Base-by-base conservation (phyloP, 2,329 filamentous ascomycete species). In the Penicillium vulpinum region DNA sequence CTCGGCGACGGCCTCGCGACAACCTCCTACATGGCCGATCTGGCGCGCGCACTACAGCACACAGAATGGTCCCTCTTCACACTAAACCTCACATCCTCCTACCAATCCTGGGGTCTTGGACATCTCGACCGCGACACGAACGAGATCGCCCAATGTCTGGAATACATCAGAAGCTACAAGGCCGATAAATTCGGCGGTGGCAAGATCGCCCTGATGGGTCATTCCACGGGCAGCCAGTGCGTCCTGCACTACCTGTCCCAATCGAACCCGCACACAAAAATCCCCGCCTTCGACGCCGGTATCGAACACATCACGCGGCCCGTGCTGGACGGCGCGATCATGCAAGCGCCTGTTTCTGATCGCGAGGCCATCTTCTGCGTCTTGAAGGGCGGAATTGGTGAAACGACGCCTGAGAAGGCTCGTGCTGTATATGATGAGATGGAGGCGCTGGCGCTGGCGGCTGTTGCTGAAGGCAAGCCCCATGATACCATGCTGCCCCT, bases 281-380 rank as follows among this genome's bases (percentile, higher is more conserved):
- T 62, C 60, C 29, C 74, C 45, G 47, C 65, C 2, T 73, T 73
- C 33, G 71, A 75, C 52, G 45, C 63, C 0, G 56, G 55, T 4
- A 60, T 73, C 6, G 57, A 69, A 40, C 67, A 77, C 45, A 57
- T 74, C 2, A 74, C 75, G 43, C 76, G 83, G 13, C 81, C 83
- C 0, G 76, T 57, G 0, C 77, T 96, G 1, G 85, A 93, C 58
- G 91, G 88, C 16, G 87, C 86, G 35, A 88, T 96, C 35, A 77
- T 96, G 58, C 92, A 96, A 70, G 91, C 88, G 0, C 86, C 89
- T 0, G 87, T 93, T 2, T 90, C 86, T 1, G 91, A 96, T 70
- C 81, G 91, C 18, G 88, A 95, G 70, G 84, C 83, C 2, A 73
- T 81, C 11, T 76, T 85, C 51, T 75, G 68, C 55, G 63, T 63